Percentiles rank a stretch among this genome's conserved stretches.
Conservation (phyloP, 1,139 yeast species). For the Suhomyces coccinellae region DNA sequence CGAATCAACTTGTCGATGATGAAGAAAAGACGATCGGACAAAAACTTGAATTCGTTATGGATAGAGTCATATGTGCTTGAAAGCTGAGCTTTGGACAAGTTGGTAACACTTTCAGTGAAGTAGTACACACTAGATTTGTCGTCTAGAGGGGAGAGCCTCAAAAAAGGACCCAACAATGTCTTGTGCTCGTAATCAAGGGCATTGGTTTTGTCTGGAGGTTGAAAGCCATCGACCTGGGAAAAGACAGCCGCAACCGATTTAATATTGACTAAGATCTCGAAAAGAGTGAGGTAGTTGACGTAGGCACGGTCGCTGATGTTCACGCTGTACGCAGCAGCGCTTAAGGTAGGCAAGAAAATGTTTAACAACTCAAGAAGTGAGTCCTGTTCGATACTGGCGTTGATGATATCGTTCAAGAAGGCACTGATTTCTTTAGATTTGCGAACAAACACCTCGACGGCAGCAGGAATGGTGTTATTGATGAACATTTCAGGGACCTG, state of each 20-base stretch:
- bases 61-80: slow-evolving; percentile 53
- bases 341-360: slow-evolving; percentile 52
- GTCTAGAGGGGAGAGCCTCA: slow-evolving; percentile 72
- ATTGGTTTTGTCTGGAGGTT: slow-evolving; percentile 44
- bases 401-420: slow-evolving; percentile 58
- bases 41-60: slow-evolving; percentile 58
- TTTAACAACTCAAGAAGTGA: slow-evolving; percentile 59
- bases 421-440: slow-evolving; percentile 45
- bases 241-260: slow-evolving; percentile 65
- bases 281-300: slow-evolving; percentile 51
- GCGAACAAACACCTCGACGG: slow-evolving; percentile 27
- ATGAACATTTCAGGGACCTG: slow-evolving; percentile 69
- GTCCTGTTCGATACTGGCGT: slow-evolving; percentile 66
- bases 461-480: slow-evolving; percentile 33
- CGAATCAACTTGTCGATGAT: slow-evolving; percentile 77
- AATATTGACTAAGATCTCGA: slow-evolving; percentile 59
- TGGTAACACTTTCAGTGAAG: slow-evolving; percentile 45
- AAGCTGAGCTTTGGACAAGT: slow-evolving; percentile 41
- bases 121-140: slow-evolving; percentile 43
- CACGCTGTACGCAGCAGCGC: slow-evolving; percentile 29
- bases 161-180: slow-evolving; percentile 75
- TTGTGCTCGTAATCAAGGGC: slow-evolving; percentile 54
- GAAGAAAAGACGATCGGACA: slow-evolving; percentile 61
- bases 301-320: slow-evolving; percentile 49
- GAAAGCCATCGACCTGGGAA: slow-evolving; percentile 57